Conservation (phyloP, 805 yeast species). For the Teunomyces barrocoloradensis region DNA sequence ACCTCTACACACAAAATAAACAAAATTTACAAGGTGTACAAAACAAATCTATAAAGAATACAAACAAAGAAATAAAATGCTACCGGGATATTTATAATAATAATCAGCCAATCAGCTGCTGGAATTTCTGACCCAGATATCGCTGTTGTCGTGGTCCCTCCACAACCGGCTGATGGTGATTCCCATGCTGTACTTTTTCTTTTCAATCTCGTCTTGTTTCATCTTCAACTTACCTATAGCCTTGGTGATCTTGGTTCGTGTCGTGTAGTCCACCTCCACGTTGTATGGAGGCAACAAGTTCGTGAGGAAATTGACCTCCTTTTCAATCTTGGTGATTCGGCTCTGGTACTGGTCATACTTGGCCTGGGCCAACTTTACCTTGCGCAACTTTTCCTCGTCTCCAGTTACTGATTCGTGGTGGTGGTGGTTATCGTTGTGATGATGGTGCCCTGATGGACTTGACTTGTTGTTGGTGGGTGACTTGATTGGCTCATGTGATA, state of each 20-base stretch:
- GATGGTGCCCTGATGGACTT: neutral
- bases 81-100: neutral
- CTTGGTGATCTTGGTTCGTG: slow-evolving; percentile 36
- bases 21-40: neutral
- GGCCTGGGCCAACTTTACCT: slow-evolving; percentile 23
- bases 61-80: slow-evolving; percentile 1
- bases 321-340: slow-evolving; percentile 35
- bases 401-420: neutral
- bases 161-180: slow-evolving; percentile 42
- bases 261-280: slow-evolving; percentile 42
- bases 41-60: neutral
- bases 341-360: slow-evolving; percentile 33
- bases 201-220: slow-evolving; percentile 41
- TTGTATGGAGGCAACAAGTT: slow-evolving; percentile 43
- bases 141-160: slow-evolving; percentile 42
- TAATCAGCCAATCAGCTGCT: slow-evolving; percentile 11
- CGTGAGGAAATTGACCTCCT: slow-evolving; percentile 37
- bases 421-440: neutral
- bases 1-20: neutral
- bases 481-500: slow-evolving; percentile 25
- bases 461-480: slow-evolving; percentile 7
- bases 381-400: slow-evolving; percentile 6
- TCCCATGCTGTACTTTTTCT: slow-evolving; percentile 41
- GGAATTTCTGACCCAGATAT: slow-evolving; percentile 39
- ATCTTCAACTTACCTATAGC: slow-evolving; percentile 39